Conservation (phyloP, 768 basidiomycete species). For the Favolaschia claudopus region DNA sequence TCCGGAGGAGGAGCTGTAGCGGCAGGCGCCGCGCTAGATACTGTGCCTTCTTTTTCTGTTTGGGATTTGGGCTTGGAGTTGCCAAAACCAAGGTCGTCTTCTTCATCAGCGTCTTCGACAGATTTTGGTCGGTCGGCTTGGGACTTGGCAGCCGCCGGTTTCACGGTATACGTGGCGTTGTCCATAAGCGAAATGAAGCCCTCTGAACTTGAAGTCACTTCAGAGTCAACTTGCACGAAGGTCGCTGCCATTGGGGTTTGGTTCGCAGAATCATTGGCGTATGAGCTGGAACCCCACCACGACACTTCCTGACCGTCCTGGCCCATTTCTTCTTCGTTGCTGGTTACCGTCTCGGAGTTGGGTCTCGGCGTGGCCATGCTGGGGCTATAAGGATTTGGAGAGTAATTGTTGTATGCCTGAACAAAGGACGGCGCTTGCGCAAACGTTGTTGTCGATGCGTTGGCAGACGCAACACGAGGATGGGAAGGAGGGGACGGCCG, state of each 20-base stretch:
- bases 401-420: constrained; percentile 47
- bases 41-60: constrained; percentile 38
- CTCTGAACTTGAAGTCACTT: constrained; percentile 50
- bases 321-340: constrained; percentile 39
- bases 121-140: constrained; percentile 6
- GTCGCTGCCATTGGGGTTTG: constrained; percentile 74
- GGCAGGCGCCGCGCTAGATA: constrained; percentile 28
- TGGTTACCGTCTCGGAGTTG: constrained; percentile 25
- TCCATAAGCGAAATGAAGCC: constrained; percentile 91
- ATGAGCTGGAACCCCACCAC: constrained; percentile 71
- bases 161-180: constrained; percentile 52
- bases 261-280: constrained; percentile 41
- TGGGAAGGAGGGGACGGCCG: constrained; percentile 54
- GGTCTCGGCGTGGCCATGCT: constrained; percentile 43
- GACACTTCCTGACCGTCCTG: constrained; percentile 47
- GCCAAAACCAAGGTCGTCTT: constrained; percentile 92
- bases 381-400: constrained; percentile 41
- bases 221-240: constrained; percentile 64
- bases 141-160: constrained; percentile 30
- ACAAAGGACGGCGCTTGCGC: constrained; percentile 47
- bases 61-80: constrained; percentile 63
- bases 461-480: constrained; percentile 62
- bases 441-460: constrained; percentile 60
- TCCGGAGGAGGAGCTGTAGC: constrained; percentile 32
- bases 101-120: constrained; percentile 62